phyloP scores from a whole-genome alignment of 2,329 filamentous ascomycete species.

The Fusarium sterilihyphosum region DNA sequence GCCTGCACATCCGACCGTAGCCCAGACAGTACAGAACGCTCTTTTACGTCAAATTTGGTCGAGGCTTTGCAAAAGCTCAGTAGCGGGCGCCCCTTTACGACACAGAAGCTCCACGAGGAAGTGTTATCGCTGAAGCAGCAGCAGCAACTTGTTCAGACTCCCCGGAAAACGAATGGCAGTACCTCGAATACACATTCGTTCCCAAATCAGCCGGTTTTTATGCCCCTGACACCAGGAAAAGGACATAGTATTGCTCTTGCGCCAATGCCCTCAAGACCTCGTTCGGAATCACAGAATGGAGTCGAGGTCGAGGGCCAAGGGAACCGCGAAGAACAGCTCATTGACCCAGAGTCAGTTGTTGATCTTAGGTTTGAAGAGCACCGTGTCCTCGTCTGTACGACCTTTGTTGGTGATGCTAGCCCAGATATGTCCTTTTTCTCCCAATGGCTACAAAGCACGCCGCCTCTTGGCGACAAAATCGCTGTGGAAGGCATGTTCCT shows the following conservation, averaged over 20 bases:
- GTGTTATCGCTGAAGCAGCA: conserved; percentile 57
- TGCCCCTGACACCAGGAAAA: conserved; percentile 65
- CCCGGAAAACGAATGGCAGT: conserved; percentile 58
- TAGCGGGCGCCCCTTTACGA: conserved; percentile 64
- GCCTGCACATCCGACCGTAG: conserved; percentile 64
- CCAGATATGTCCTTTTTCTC: conserved; percentile 73
- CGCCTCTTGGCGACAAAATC: conserved; percentile 66
- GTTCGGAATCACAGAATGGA: conserved; percentile 44
- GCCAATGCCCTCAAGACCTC: conserved; percentile 52
- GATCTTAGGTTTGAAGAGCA: conserved; percentile 70
- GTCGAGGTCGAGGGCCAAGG: conserved; percentile 39
- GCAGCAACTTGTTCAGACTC: conserved; percentile 55
- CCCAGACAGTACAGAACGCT: conserved; percentile 57
- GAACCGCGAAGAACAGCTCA: conserved; percentile 51
- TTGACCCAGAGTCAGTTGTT: conserved; percentile 59
- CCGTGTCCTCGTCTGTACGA: conserved; percentile 73
- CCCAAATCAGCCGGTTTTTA: conserved; percentile 60
- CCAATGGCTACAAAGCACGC: conserved; percentile 71
- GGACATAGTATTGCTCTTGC: conserved; percentile 63
- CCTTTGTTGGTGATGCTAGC: conserved; percentile 72
- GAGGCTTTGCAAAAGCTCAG: conserved; percentile 66
- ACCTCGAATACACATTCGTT: conserved; percentile 47
- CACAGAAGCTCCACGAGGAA: conserved; percentile 67
- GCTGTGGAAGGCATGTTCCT: conserved; percentile 75
- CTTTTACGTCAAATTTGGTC: conserved; percentile 67